Evolutionary conservation across 2,329 filamentous ascomycete genomes (phyloP).

Genomic region (Pseudocercospora macadamiae): DNA sequence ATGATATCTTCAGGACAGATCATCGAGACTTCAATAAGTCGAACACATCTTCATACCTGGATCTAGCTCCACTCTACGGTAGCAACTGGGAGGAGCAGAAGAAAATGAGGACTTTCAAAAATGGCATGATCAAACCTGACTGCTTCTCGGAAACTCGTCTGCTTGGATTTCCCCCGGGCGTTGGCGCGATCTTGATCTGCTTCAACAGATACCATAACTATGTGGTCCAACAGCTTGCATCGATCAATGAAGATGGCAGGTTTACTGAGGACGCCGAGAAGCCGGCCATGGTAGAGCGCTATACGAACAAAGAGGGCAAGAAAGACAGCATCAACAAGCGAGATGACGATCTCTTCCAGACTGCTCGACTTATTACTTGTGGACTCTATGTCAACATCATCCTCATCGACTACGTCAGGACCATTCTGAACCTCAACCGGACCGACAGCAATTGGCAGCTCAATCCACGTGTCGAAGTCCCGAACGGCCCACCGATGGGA

Average conservation of each 20-base stretch:
- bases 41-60: constrained; percentile 73
- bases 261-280: constrained; percentile 70
- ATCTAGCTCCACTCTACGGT: constrained; percentile 73
- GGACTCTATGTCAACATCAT: constrained; percentile 59
- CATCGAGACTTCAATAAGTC: constrained; percentile 65
- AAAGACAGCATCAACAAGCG: constrained; percentile 36
- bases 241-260: constrained; percentile 82
- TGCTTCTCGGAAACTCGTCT: constrained; percentile 69
- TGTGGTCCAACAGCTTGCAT: constrained; percentile 73
- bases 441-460: constrained; percentile 50
- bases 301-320: constrained; percentile 31
- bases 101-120: constrained; percentile 64
- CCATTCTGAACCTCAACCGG: constrained; percentile 53
- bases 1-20: constrained; percentile 68
- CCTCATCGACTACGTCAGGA: constrained; percentile 57
- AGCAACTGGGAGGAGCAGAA: constrained; percentile 69
- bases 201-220: constrained; percentile 83
- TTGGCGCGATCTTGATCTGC: constrained; percentile 68
- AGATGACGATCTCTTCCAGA: constrained; percentile 56
- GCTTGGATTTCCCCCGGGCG: constrained; percentile 68
- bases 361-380: constrained; percentile 55
- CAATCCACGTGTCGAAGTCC: constrained; percentile 46
- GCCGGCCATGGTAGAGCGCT: constrained; percentile 34
- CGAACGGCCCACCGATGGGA: constrained; percentile 43
- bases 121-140: constrained; percentile 72